Evolutionary conservation across 345 rosid genomes (phyloP), one percentile per base, ranked within the genome.

Genomic region (Acer yangbiense): DNA sequence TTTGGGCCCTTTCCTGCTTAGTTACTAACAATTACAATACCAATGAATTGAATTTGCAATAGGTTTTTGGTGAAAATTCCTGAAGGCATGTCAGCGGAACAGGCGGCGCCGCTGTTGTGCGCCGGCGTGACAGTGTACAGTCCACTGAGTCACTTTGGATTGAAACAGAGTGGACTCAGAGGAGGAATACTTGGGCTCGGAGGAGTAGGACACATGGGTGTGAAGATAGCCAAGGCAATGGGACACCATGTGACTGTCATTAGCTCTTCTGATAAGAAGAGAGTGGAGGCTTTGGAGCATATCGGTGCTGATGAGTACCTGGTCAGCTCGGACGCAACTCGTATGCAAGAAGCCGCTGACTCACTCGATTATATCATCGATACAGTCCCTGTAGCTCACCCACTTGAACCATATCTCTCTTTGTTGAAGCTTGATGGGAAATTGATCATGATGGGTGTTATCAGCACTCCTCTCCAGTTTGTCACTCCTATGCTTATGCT

Each of bases 141-240:
- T 79, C 99, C 99, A 65, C 79, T 95, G 74, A 84, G 57, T 72
- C 99, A 93, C 84, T 95, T 93, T 23, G 97, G 94, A 9, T 66
- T 95, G 69, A 92, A 73, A 43, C 58, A 52, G 71, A 87, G 89
- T 65, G 97, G 98, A 16, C 76, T 92, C 20, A 86, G 93, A 75
- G 98, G 99, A 78, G 98, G 92, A 3, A 89, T 95, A 27, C 58
- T 95, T 77, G 99, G 99, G 68, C 88, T 95, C 65, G 98, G 99
- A 72, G 99, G 99, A 71, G 99, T 92, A 4, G 99, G 99, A 2
- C 99, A 95, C 86, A 92, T 95, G 97, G 99, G 98, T 41, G 97
- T 95, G 88, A 89, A 86, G 77, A 92, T 95, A 68, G 98, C 99
- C 2, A 95, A 95, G 82, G 97, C 97, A 75, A 90, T 91, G 96